Percentiles rank a stretch among this genome's conserved stretches.
phyloP scores from a whole-genome alignment of 106 monocot genomes.

The Xerophyta viscosa region DNA sequence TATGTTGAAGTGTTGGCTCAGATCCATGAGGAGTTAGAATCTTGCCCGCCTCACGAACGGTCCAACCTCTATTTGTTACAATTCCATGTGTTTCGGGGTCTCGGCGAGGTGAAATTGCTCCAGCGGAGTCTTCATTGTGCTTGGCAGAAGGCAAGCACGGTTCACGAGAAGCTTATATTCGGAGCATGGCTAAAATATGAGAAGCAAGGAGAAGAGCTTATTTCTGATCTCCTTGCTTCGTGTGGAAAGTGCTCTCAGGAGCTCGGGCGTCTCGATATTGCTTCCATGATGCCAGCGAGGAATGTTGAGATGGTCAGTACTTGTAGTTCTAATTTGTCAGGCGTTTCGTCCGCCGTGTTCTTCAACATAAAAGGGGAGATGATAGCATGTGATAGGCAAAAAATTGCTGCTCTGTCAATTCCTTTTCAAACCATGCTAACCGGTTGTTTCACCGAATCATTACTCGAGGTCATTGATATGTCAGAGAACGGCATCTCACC shows the following conservation, averaged over 20 bases:
- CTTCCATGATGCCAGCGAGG: constrained; percentile 37
- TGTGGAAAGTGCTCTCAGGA: constrained; percentile 77
- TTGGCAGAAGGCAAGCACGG: constrained; percentile 42
- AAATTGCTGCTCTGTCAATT: constrained; percentile 67
- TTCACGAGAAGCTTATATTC: constrained; percentile 77
- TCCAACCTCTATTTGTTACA: constrained; percentile 82
- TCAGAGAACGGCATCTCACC: constrained; percentile 86
- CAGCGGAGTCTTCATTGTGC: constrained; percentile 83
- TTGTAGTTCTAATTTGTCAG: constrained; percentile 2
- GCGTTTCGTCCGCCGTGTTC: constrained; percentile 28
- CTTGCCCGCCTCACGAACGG: constrained; percentile 36
- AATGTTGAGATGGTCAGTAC: constrained; percentile 1
- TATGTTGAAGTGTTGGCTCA: constrained; percentile 81
- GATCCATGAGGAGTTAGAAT: constrained; percentile 92
- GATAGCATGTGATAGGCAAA: constrained; percentile 60
- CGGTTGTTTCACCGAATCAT: constrained; percentile 84
- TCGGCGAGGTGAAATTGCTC: constrained; percentile 82
- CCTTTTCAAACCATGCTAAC: constrained; percentile 92
- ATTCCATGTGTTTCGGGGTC: constrained; percentile 82
- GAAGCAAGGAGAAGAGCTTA: constrained; percentile 73
- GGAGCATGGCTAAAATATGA: constrained; percentile 87
- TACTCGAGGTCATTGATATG: constrained; percentile 70
- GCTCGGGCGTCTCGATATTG: constrained; percentile 47
- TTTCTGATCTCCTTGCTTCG: constrained; percentile 77
- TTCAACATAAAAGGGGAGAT: constrained; percentile 63